These are phyloP conservation scores for Acacia crassicarpa DNA, from an alignment of 306 rosid genomes.

Conservation along the genomic window DNA sequence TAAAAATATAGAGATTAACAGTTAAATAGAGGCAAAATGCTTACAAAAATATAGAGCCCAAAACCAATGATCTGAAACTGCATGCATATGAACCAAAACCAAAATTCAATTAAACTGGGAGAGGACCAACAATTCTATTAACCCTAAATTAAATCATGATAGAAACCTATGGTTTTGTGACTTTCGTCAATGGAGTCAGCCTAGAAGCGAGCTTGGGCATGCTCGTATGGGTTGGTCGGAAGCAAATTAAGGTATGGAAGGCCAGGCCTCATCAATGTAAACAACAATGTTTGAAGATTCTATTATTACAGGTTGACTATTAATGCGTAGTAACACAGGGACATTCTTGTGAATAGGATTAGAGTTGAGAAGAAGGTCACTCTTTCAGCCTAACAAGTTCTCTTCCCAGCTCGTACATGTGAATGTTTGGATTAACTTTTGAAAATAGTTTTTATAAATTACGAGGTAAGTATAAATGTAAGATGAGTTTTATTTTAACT, in stretches of 20 bases:
- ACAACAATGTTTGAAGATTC: slow-evolving; percentile 55
- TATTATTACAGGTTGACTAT: slow-evolving; percentile 44
- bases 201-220: slow-evolving; percentile 71
- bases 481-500: no score
- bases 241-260: slow-evolving; percentile 56
- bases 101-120: no score
- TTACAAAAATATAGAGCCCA: no score
- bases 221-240: slow-evolving; percentile 51
- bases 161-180: slow-evolving; percentile 43
- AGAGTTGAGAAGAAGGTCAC: slow-evolving; percentile 57
- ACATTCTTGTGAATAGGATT: slow-evolving; percentile 67
- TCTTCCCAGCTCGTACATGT: slow-evolving; percentile 43
- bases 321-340: slow-evolving; percentile 56
- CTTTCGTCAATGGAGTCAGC: slow-evolving; percentile 52
- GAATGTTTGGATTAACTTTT: no score
- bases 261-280: slow-evolving; percentile 63
- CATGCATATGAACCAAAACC: no score
- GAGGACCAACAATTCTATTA: no score
- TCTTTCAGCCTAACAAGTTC: slow-evolving; percentile 68
- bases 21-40: no score
- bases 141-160: no score
- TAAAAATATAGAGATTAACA: no score
- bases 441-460: no score
- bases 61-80: no score
- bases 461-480: no score